Evolutionary conservation across 768 basidiomycete genomes (phyloP).

Genomic region (Pleurotus platypus): DNA sequence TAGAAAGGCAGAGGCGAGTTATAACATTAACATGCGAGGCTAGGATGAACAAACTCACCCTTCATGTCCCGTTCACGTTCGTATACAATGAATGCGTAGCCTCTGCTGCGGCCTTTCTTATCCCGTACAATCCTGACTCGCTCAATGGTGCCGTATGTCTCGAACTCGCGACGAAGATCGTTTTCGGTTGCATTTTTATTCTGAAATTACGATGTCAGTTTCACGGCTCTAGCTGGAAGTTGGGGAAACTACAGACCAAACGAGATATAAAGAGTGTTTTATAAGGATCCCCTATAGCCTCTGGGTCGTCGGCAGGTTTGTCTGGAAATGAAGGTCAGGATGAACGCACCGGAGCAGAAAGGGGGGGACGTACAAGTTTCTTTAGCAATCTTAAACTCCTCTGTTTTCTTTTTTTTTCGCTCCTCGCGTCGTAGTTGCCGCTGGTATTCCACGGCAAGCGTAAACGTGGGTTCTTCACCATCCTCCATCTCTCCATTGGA

Average conservation of each 20-base stretch:
- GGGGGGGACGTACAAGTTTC: conserved; percentile 69
- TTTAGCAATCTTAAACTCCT: conserved; percentile 77
- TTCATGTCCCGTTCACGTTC: conserved; percentile 99
- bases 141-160: conserved; percentile 93
- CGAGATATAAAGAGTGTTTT: conserved; percentile 97
- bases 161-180: conserved; percentile 93
- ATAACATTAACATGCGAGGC: not conserved
- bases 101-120: conserved; percentile 81
- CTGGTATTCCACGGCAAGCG: conserved; percentile 80
- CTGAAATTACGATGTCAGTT: conserved; percentile 35
- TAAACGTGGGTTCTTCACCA: conserved; percentile 77
- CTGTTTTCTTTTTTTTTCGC: conserved; percentile 68
- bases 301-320: conserved; percentile 87
- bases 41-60: conserved; percentile 47
- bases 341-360: not conserved
- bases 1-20: conserved; percentile 2
- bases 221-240: conserved; percentile 9
- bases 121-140: conserved; percentile 90
- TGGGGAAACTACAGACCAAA: conserved; percentile 46
- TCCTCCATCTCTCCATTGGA: conserved; percentile 74
- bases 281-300: conserved; percentile 95
- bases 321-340: conserved; percentile 43
- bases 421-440: conserved; percentile 77
- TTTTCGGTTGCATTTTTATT: conserved; percentile 89
- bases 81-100: conserved; percentile 97